phyloP scores from a whole-genome alignment of 345 rosid species.

The Sisymbrium altissimum region DNA sequence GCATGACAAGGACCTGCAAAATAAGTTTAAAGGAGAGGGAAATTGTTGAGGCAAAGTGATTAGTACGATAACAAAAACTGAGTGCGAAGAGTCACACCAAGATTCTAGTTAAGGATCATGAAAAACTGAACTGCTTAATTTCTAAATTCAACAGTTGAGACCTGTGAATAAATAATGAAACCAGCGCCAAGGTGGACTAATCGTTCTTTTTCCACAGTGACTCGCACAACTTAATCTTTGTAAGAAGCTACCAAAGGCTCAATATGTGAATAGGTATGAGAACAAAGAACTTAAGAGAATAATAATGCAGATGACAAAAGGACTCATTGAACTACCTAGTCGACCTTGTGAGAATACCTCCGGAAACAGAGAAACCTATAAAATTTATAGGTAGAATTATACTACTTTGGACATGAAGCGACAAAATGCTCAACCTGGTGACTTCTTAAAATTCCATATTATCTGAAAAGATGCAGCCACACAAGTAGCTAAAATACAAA shows the following conservation, averaged over 20 bases:
- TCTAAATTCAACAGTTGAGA: neutral
- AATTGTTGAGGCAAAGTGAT: constrained; percentile 1
- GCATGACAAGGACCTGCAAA: constrained; percentile 11
- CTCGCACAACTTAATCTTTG: constrained; percentile 1
- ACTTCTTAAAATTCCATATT: neutral
- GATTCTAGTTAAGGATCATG: neutral
- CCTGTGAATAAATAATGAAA: too few relatives aligned
- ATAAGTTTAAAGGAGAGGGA: neutral
- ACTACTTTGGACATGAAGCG: too few relatives aligned
- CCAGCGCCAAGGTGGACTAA: neutral
- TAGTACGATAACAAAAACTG: neutral
- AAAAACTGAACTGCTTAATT: neutral
- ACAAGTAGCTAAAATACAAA: too few relatives aligned
- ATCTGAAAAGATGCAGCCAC: neutral
- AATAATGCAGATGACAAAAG: neutral
- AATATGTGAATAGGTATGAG: too few relatives aligned
- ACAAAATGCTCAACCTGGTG: neutral
- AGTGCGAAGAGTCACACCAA: neutral
- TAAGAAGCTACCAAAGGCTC: constrained; percentile 1
- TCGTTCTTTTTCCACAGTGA: neutral
- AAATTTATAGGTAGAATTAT: neutral
- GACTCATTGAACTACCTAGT: neutral
- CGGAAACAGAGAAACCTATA: neutral
- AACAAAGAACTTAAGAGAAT: too few relatives aligned
- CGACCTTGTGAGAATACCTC: too few relatives aligned